Evolutionary conservation across 768 basidiomycete genomes (phyloP).

Genomic region (Hericium erinaceus): DNA sequence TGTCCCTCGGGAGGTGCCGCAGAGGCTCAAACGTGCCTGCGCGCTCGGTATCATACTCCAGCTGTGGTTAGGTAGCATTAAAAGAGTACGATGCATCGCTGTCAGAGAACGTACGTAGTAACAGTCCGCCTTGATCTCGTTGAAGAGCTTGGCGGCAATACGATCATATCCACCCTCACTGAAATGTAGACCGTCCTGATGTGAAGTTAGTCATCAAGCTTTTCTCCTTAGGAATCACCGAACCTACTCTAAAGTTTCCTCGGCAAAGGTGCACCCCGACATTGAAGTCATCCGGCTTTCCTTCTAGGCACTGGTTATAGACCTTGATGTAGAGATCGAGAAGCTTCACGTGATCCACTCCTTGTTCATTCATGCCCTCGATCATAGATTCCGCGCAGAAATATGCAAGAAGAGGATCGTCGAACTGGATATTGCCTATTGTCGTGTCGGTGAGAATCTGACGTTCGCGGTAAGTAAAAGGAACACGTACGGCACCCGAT

Average conservation of each 20-base stretch:
- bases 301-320: slow-evolving; percentile 47
- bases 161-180: slow-evolving; percentile 51
- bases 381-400: slow-evolving; percentile 55
- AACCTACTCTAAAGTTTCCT: slow-evolving; percentile 24
- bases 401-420: slow-evolving; percentile 43
- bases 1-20: slow-evolving; percentile 37
- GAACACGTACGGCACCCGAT: slow-evolving; percentile 26
- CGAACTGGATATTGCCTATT: slow-evolving; percentile 32
- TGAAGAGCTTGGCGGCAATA: slow-evolving; percentile 48
- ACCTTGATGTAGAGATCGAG: slow-evolving; percentile 58
- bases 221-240: not conserved
- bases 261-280: slow-evolving; percentile 55
- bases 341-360: slow-evolving; percentile 52
- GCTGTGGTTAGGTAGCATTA: slow-evolving; percentile 18
- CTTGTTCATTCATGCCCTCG: slow-evolving; percentile 48
- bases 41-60: slow-evolving; percentile 60
- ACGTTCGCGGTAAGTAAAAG: not conserved
- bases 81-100: not conserved
- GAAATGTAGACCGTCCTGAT: slow-evolving; percentile 38
- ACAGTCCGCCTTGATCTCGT: slow-evolving; percentile 46
- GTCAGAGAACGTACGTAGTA: slow-evolving; percentile 24
- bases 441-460: not conserved
- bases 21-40: slow-evolving; percentile 53
- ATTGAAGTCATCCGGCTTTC: slow-evolving; percentile 44
- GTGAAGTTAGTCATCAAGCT: not conserved